Evolutionary conservation across 75 land plant species (phyloP).

Genomic region (Pinus tabuliformis): DNA sequence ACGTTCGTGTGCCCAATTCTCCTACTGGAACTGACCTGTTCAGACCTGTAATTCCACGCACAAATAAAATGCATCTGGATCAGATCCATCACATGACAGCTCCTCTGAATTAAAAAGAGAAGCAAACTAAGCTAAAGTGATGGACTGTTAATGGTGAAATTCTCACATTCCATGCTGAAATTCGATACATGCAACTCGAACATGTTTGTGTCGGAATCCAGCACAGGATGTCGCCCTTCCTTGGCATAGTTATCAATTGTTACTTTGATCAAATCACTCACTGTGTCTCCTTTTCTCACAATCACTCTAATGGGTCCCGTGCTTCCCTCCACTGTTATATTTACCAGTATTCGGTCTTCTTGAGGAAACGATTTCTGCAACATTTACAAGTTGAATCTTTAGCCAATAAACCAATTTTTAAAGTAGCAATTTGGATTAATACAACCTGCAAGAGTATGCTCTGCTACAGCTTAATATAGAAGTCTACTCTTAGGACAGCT

Average conservation of each 20-base stretch:
- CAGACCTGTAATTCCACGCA: slow-evolving; percentile 23
- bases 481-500: no score
- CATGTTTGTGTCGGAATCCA: slow-evolving; percentile 11
- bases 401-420: not conserved
- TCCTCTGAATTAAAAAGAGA: not conserved
- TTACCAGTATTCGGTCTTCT: not conserved
- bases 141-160: not conserved
- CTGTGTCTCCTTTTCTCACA: slow-evolving; percentile 42
- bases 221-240: slow-evolving; percentile 51
- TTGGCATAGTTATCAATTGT: slow-evolving; percentile 33
- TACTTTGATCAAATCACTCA: slow-evolving; percentile 40
- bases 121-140: not conserved
- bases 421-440: not conserved
- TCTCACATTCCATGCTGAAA: slow-evolving; percentile 55
- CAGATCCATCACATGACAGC: not conserved
- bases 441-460: not conserved
- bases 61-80: not conserved
- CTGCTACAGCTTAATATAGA: no score
- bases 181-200: slow-evolving; percentile 50
- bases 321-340: slow-evolving; percentile 16
- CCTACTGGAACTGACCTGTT: slow-evolving; percentile 32
- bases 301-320: slow-evolving; percentile 54
- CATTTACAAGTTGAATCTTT: not conserved
- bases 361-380: not conserved
- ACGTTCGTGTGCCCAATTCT: slow-evolving; percentile 55